Evolutionary conservation across 192 early-diverging fungal genomes (phyloP), one percentile per base, ranked within the genome.

Genomic region (Jimgerdemannia lactiflua): DNA sequence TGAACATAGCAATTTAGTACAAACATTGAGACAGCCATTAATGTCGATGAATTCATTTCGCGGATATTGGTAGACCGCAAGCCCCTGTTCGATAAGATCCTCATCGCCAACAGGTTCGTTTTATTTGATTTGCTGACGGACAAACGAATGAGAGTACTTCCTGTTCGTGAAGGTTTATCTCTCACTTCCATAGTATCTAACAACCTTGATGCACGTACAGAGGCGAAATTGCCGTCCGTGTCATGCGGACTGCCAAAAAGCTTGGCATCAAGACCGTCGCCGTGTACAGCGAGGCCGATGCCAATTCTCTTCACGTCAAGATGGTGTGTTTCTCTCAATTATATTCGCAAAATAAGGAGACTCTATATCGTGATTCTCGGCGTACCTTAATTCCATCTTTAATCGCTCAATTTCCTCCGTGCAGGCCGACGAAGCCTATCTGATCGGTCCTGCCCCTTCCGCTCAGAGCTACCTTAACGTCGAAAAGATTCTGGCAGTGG

Each of bases 221-320:
- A 71, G 94, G 94, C 72, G 94, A 95, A 74, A 94, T 95, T 75
- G 93, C 94, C 41, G 89, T 88, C 77, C 91, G 94, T 67, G 91
- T 94, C 42, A 93, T 93, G 79, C 84, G 88, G 6, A 96, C 96
- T 1, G 94, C 94, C 42, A 90, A 93, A 67, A 84, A 90, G 71
- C 83, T 99, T n/a, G 97, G 96, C 29, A 93, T 99, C 86, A 95
- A 96, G 80, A 94, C 95, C 14, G 97, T 99, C 0, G 95, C 96
- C 3, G 93, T 99, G 4, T 97, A 94, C 80, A 91, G 89, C 76
- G 95, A 97, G 71, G 95, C 95, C n/a, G 97, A 97, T 78, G 81
- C 80, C n/a, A 76, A 95, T 73, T 83, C 94, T 3, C 88, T 94
- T 84, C 95, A 96, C 75, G 94, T 94, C 29, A 87, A 92, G 78